Percentiles rank a stretch among this genome's conserved stretches.
Evolutionary conservation across 768 basidiomycete species (phyloP).

Genomic region (Tephrocybe sp.): DNA sequence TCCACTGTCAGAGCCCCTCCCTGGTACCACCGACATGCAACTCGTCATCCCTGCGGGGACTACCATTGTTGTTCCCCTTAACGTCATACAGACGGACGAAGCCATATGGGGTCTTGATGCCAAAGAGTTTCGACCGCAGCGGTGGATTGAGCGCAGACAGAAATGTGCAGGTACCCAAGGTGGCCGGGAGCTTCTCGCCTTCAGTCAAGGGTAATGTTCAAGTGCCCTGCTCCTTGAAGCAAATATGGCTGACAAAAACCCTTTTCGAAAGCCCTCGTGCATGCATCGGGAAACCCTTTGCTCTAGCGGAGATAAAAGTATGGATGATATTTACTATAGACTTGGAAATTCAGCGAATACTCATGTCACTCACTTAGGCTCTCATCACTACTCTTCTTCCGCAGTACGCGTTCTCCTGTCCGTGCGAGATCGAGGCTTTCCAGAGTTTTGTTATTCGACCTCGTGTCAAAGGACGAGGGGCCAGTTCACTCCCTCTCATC

Average conservation of each 20-base stretch:
- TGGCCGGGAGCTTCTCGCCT: slow-evolving; percentile 49
- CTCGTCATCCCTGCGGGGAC: slow-evolving; percentile 57
- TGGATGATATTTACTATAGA: slow-evolving; percentile 4
- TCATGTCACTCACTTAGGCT: slow-evolving; percentile 19
- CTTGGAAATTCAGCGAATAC: not conserved
- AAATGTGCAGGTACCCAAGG: slow-evolving; percentile 19
- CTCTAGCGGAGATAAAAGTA: slow-evolving; percentile 60
- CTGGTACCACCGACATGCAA: slow-evolving; percentile 37
- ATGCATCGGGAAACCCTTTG: slow-evolving; percentile 60
- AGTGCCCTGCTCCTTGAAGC: not conserved
- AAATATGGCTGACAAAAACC: slow-evolving; percentile 4
- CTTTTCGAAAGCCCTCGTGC: slow-evolving; percentile 44
- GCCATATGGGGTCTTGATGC: slow-evolving; percentile 61
- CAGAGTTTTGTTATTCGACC: slow-evolving; percentile 67
- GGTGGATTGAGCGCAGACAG: slow-evolving; percentile 52
- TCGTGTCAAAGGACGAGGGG: slow-evolving; percentile 46
- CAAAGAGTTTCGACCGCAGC: slow-evolving; percentile 52
- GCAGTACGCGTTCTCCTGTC: slow-evolving; percentile 52
- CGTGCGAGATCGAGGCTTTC: slow-evolving; percentile 55
- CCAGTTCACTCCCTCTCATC: slow-evolving; percentile 55
- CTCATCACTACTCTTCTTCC: slow-evolving; percentile 49
- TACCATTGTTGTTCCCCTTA: slow-evolving; percentile 51
- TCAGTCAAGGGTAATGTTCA: slow-evolving; percentile 48
- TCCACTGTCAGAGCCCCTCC: slow-evolving; percentile 52
- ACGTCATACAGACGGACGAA: slow-evolving; percentile 52